phyloP scores from a whole-genome alignment of 768 basidiomycete species.

The Trametes gibbosa region DNA sequence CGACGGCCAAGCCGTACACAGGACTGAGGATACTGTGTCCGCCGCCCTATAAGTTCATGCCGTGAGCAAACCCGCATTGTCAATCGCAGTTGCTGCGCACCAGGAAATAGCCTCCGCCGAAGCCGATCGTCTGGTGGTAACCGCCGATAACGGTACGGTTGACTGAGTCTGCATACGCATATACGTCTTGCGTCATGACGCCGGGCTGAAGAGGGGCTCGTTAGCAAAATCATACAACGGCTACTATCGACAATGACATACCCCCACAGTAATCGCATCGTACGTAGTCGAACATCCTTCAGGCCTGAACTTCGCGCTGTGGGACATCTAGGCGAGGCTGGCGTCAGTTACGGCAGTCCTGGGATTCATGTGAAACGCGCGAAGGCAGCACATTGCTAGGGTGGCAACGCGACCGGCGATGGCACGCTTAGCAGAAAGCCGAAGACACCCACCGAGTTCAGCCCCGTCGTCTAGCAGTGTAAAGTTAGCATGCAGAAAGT shows the following conservation, averaged over 20 bases:
- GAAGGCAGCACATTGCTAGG: no score
- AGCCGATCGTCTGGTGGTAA: conserved; percentile 35
- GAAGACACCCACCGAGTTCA: conserved; percentile 15
- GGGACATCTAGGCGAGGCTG: conserved; percentile 7
- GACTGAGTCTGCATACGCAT: conserved; percentile 35
- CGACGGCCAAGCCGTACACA: conserved; percentile 31
- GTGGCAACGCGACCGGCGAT: no score
- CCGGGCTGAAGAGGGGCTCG: conserved; percentile 28
- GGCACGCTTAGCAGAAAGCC: not conserved
- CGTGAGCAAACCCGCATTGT: no score
- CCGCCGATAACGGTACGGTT: conserved; percentile 38
- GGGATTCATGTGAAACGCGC: not conserved
- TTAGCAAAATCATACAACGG: not conserved
- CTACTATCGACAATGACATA: conserved; percentile 8
- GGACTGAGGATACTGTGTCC: conserved; percentile 31
- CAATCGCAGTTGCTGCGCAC: conserved; percentile 9
- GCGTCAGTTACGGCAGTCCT: not conserved
- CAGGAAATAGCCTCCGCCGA: conserved; percentile 36
- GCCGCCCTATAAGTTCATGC: no score
- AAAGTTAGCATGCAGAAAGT: no score
- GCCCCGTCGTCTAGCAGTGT: conserved; percentile 14
- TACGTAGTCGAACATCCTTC: conserved; percentile 25
- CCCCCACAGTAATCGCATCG: conserved; percentile 31
- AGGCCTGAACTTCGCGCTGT: conserved; percentile 15
- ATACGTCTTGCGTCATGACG: conserved; percentile 29